phyloP scores from a whole-genome alignment of 2,329 filamentous ascomycete species.

The Penicillium glabrum region DNA sequence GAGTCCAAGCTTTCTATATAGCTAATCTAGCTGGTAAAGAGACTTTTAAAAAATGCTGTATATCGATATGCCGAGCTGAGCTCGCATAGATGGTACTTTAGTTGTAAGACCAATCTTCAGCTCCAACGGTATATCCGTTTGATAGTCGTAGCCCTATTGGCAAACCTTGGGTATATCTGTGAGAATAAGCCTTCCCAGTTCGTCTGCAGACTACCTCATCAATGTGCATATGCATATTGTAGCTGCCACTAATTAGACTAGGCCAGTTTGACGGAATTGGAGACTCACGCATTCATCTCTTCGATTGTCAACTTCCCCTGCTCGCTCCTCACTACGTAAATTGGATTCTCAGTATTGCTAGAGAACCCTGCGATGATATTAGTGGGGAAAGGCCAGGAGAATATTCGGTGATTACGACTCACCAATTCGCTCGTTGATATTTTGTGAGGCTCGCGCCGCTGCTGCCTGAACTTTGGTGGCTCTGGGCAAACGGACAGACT shows the following conservation, averaged over 20 bases:
- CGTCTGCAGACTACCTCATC: constrained; percentile 49
- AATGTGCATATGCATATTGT: constrained; percentile 60
- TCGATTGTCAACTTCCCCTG: constrained; percentile 65
- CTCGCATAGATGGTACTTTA: too few species aligned
- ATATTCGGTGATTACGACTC: constrained; percentile 8
- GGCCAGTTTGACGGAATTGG: too few species aligned
- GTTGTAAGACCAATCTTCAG: neutral
- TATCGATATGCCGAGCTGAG: too few species aligned
- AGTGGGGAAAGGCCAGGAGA: neutral
- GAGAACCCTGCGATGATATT: constrained; percentile 55
- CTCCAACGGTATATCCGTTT: constrained; percentile 27
- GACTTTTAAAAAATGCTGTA: too few species aligned
- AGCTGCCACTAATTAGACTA: constrained; percentile 35
- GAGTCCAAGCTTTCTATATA: too few species aligned
- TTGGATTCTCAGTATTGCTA: constrained; percentile 55
- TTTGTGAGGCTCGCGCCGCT: constrained; percentile 58
- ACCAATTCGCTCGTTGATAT: constrained; percentile 65
- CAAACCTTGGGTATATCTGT: constrained; percentile 45
- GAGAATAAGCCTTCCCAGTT: constrained; percentile 19
- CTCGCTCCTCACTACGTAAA: constrained; percentile 63
- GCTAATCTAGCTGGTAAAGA: too few species aligned
- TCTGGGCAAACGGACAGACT: constrained; percentile 55
- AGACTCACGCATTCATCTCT: constrained; percentile 63
- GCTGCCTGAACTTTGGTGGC: constrained; percentile 59
- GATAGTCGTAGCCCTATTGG: constrained; percentile 47